phyloP scores from a whole-genome alignment of 2,329 filamentous ascomycete genomes.

The Grosmannia huntii region DNA sequence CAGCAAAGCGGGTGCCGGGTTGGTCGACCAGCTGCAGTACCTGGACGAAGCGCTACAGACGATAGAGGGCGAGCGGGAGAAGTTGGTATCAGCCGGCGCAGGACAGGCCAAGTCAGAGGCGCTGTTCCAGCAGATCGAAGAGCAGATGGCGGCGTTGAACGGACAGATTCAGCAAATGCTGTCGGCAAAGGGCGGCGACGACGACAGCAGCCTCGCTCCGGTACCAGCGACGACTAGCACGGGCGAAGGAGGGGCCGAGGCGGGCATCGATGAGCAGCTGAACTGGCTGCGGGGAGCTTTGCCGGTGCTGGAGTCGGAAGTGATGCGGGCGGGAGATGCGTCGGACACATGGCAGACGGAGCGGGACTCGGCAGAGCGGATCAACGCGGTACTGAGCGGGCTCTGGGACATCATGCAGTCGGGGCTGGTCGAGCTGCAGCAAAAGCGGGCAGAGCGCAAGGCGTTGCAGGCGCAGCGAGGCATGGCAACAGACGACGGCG shows the following conservation, averaged over 20 bases:
- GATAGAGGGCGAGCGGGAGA: constrained; percentile 44
- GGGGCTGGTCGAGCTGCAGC: constrained; percentile 42
- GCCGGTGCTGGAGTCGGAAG: constrained; percentile 31
- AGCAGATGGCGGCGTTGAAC: constrained; percentile 50
- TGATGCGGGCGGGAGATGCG: constrained; percentile 24
- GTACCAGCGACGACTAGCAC: constrained; percentile 44
- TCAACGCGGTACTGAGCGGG: constrained; percentile 38
- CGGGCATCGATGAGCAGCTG: constrained; percentile 53
- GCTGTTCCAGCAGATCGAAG: constrained; percentile 29
- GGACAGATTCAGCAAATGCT: constrained; percentile 49
- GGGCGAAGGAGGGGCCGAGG: constrained; percentile 28
- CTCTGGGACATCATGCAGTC: constrained; percentile 46
- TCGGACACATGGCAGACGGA: constrained; percentile 18
- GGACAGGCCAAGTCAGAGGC: constrained; percentile 15
- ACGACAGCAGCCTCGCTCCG: constrained; percentile 26
- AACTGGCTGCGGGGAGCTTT: constrained; percentile 54
- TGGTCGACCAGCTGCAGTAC: constrained; percentile 53
- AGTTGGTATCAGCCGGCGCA: constrained; percentile 5
- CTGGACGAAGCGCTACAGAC: constrained; percentile 52
- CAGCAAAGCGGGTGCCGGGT: constrained; percentile 30
- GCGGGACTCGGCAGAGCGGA: constrained; percentile 36
- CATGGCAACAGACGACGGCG: constrained; percentile 45
- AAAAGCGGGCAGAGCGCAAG: constrained; percentile 39
- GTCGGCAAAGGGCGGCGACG: constrained; percentile 15
- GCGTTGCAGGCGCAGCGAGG: constrained; percentile 43